phyloP scores from a whole-genome alignment of 1,284 basidiomycete species.

The Ceratobasidium sp. region DNA sequence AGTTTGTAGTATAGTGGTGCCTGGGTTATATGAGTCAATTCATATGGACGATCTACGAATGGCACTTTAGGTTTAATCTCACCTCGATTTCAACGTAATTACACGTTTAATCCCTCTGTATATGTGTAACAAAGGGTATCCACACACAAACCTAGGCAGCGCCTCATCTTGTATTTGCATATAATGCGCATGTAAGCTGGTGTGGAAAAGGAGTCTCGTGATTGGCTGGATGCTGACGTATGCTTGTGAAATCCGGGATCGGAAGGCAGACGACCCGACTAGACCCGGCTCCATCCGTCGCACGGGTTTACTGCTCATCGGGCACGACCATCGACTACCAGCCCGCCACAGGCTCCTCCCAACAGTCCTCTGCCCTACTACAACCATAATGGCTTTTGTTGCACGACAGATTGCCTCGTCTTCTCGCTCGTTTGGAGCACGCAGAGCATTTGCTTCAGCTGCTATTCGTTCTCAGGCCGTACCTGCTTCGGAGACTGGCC shows the following conservation, averaged over 20 bases:
- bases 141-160: no score
- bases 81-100: no score
- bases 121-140: no score
- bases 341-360: background rate
- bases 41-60: background rate
- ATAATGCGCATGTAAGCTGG: no score
- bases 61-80: background rate
- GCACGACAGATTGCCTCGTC: background rate
- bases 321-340: slow-evolving; percentile 25
- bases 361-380: background rate
- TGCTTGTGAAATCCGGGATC: slow-evolving; percentile 28
- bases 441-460: slow-evolving; percentile 17
- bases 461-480: slow-evolving; percentile 22
- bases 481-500: background rate
- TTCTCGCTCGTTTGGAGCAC: slow-evolving; percentile 3
- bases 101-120: no score
- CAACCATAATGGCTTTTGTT: background rate
- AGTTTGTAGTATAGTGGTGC: background rate
- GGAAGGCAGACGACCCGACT: slow-evolving; percentile 9
- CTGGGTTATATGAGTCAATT: background rate
- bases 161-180: no score
- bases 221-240: slow-evolving; percentile 20
- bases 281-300: slow-evolving; percentile 27
- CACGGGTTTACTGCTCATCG: background rate
- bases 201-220: background rate